Base-by-base conservation (phyloP, 805 yeast species). In the Wickerhamiella occidentalis region DNA sequence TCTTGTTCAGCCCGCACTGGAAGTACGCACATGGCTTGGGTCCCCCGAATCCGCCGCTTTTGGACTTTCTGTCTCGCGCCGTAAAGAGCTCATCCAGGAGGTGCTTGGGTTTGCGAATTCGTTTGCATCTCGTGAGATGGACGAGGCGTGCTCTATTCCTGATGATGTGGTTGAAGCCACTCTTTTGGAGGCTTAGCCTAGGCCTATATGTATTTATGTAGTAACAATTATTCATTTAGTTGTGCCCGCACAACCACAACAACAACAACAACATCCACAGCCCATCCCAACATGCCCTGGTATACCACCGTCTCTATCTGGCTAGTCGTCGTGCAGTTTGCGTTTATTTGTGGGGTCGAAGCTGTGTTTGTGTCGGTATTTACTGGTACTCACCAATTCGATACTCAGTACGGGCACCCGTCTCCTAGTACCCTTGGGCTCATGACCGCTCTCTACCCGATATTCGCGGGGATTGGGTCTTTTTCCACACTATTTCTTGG, bases 81-180 rank as follows among this genome's bases (percentile, higher is more conserved):
- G 58, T 49, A 49, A 74, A 70, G 55, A 82, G 60, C 15, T 78
- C 64, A 42, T 75, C 78, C 35, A 82, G 79, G 48, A 45, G 43
- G 36, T 41, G 9, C 55, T 86, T 76, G 55, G 88, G 76, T 37
- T 45, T 28, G 42, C 48, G 15, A n/a, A 36, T 3, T 11, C 35
- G 6, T 48, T 43, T 35, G 48, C 48, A 6, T 25, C 35, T 7
- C 48, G 48, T 30, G 56, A 36, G 23, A 47, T 40, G 19, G 56
- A 52, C 41, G 43, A 23, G 53, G 47, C 40, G 17, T 35, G 33
- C 33, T 23, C 28, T 13, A 35, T 45, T 12, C 29, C 29, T 21
- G 40, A 35, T 33, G 47, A 44, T 22, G 30, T 40, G 3, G 44
- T 40, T 9, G 44, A 40, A 12, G 44, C 44, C 30, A 23, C 44